Percentiles rank a stretch among this genome's conserved stretches.
These are phyloP conservation scores for Sugiyamaella castrensis DNA, from an alignment of 1,139 yeast genomes.

Conservation along the genomic window DNA sequence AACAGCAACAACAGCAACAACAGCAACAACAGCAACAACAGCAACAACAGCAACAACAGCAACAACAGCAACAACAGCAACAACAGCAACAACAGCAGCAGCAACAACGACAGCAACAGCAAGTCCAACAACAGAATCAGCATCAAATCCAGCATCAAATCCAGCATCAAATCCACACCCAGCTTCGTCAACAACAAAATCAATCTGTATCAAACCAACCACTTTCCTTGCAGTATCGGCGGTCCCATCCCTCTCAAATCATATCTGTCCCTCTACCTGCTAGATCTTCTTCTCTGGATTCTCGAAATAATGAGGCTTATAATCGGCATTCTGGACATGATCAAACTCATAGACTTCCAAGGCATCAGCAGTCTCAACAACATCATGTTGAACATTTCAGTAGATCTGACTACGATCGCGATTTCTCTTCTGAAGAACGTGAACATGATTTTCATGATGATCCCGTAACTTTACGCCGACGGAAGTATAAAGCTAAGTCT, in stretches of 20 bases:
- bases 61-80: conserved; percentile 10
- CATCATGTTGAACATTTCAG: background rate
- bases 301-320: conserved; percentile 1
- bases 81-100: conserved; percentile 8
- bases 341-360: background rate
- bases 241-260: background rate
- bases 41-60: conserved; percentile 16
- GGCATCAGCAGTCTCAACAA: no score
- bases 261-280: conserved; percentile 4
- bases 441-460: conserved; percentile 9
- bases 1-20: conserved; percentile 8
- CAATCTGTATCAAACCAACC: background rate
- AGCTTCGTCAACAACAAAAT: background rate
- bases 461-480: conserved; percentile 16
- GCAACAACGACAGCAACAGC: conserved; percentile 3
- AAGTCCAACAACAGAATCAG: conserved; percentile 1
- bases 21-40: conserved; percentile 1
- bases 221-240: background rate
- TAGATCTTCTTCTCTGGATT: conserved; percentile 11
- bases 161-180: no score
- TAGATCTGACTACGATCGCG: conserved; percentile 5
- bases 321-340: background rate
- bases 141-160: no score
- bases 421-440: conserved; percentile 8
- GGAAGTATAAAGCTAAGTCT: conserved; percentile 39